These are phyloP conservation scores for Pythium dissimile DNA, from an alignment of 352 stramenopile genomes.

Conservation along the genomic window DNA sequence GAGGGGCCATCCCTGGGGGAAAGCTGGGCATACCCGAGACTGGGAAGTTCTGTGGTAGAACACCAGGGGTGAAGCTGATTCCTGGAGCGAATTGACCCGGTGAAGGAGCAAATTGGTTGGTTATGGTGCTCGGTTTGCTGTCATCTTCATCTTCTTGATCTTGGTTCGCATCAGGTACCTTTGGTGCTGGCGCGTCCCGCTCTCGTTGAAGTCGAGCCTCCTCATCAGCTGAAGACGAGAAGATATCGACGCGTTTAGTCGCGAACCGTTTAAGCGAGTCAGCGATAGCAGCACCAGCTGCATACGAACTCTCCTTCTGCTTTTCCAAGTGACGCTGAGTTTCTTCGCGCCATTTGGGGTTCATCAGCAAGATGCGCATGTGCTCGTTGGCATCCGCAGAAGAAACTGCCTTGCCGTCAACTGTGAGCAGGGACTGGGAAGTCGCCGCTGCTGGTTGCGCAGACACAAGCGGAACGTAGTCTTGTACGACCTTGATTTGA, in stretches of 20 bases:
- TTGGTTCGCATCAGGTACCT: background rate
- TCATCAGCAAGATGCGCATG: constrained; percentile 98
- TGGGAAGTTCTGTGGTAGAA: constrained; percentile 22
- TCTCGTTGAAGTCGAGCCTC: constrained; percentile 54
- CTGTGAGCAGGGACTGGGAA: constrained; percentile 48
- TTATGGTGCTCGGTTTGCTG: background rate
- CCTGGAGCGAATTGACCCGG: constrained; percentile 10
- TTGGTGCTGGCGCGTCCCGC: constrained; percentile 29
- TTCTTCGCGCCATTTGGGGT: constrained; percentile 98
- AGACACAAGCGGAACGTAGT: constrained; percentile 77
- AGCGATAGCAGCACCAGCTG: constrained; percentile 93
- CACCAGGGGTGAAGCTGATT: constrained; percentile 2
- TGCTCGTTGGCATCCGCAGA: constrained; percentile 94
- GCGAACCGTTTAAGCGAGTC: constrained; percentile 93
- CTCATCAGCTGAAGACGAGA: constrained; percentile 87
- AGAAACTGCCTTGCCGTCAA: constrained; percentile 88
- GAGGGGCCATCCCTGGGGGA: constrained; percentile 14
- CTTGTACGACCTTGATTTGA: constrained; percentile 75
- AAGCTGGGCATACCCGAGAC: background rate
- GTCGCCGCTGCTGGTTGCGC: constrained; percentile 23
- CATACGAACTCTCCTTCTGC: constrained; percentile 95
- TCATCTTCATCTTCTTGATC: constrained; percentile 30
- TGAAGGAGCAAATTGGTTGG: background rate
- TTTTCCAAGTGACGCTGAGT: constrained; percentile 94
- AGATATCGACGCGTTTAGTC: constrained; percentile 91